These are phyloP conservation scores for Kwoniella botswanensis DNA, from an alignment of 768 basidiomycete genomes.

Conservation along the genomic window DNA sequence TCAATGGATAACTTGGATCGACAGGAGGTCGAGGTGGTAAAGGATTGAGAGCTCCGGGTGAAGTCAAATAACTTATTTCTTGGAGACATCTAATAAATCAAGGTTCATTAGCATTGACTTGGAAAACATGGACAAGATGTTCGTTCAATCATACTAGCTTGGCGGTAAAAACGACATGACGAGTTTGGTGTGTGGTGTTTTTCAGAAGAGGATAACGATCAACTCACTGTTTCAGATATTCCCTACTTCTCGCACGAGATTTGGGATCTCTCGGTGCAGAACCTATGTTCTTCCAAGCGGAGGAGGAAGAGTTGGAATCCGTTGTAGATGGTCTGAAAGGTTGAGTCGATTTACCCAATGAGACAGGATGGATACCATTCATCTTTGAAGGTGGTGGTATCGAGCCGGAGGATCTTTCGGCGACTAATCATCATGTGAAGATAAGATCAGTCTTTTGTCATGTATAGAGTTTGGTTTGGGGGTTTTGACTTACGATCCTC, in stretches of 20 bases:
- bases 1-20: slow-evolving; percentile 15
- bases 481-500: slow-evolving; percentile 20
- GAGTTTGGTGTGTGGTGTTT: neutral
- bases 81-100: slow-evolving; percentile 76
- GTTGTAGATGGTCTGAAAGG: slow-evolving; percentile 22
- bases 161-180: too few species aligned
- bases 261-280: slow-evolving; percentile 90
- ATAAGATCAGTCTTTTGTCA: neutral
- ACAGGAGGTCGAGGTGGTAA: slow-evolving; percentile 76
- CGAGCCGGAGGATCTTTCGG: slow-evolving; percentile 9
- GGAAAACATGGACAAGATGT: neutral
- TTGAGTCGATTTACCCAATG: slow-evolving; percentile 30
- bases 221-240: slow-evolving; percentile 93
- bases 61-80: slow-evolving; percentile 96
- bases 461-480: neutral
- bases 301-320: slow-evolving; percentile 57
- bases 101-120: slow-evolving; percentile 25
- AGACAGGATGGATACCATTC: slow-evolving; percentile 38
- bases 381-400: slow-evolving; percentile 6
- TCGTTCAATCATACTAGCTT: too few species aligned
- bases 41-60: slow-evolving; percentile 95
- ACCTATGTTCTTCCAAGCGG: slow-evolving; percentile 63
- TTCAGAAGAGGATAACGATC: neutral
- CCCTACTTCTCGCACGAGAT: slow-evolving; percentile 87
- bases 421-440: neutral